A percentile compares a stretch with the other conserved stretches of the same genome.
These are phyloP conservation scores for Phytophthora colocasiae DNA, from an alignment of 352 stramenopile genomes.

Conservation along the genomic window DNA sequence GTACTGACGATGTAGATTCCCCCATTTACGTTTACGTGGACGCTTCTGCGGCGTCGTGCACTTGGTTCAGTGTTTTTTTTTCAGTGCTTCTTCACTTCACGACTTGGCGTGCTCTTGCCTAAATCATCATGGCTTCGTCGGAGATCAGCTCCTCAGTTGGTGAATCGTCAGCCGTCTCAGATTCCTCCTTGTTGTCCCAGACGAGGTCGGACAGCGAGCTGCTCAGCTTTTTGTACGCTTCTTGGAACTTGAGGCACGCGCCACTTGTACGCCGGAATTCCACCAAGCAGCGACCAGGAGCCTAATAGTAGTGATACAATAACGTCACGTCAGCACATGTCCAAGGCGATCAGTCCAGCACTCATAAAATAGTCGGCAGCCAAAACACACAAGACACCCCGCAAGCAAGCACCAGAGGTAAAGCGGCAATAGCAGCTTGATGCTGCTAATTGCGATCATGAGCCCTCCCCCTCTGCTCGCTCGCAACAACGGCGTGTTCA, in stretches of 20 bases:
- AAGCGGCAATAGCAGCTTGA: slow-evolving; percentile 27
- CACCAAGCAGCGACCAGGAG: slow-evolving; percentile 61
- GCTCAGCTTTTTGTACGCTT: slow-evolving; percentile 76
- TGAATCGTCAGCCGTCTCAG: slow-evolving; percentile 29
- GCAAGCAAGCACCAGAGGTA: slow-evolving; percentile 36
- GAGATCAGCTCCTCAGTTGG: slow-evolving; percentile 77
- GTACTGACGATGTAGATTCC: slow-evolving; percentile 19
- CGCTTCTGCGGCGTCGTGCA: slow-evolving; percentile 2
- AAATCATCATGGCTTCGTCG: slow-evolving; percentile 87
- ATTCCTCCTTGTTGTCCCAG: slow-evolving; percentile 55
- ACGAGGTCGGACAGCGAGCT: slow-evolving; percentile 57
- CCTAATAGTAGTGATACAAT: slow-evolving; percentile 41
- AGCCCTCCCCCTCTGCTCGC: slow-evolving; percentile 21
- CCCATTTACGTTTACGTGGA: slow-evolving; percentile 15
- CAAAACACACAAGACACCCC: slow-evolving; percentile 29
- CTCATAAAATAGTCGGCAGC: slow-evolving; percentile 28
- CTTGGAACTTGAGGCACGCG: slow-evolving; percentile 75
- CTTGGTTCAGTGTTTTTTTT: slow-evolving; percentile 5
- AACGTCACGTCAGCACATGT: slow-evolving; percentile 34
- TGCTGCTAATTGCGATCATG: slow-evolving; percentile 32
- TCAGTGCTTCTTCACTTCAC: neutral
- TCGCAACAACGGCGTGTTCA: slow-evolving; percentile 29
- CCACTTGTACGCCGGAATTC: slow-evolving; percentile 79
- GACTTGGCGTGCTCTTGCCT: slow-evolving; percentile 24
- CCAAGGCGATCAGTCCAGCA: slow-evolving; percentile 22